Conservation (phyloP, 1,284 basidiomycete genomes). For the Rhizopogon hawkerae region DNA sequence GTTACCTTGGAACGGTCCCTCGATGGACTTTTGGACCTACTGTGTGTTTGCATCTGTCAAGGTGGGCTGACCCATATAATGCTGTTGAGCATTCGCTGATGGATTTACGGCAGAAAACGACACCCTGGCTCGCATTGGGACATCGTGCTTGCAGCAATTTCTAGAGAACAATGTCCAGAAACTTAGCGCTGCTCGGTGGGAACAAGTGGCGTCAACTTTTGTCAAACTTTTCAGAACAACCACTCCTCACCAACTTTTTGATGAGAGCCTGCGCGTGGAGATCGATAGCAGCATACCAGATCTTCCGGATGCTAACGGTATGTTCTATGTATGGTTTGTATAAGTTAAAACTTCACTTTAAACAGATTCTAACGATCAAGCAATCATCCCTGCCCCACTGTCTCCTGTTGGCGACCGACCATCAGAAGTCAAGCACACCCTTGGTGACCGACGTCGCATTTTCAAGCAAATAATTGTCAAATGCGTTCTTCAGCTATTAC, state of each 20-base stretch:
- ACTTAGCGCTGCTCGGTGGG: constrained; percentile 82
- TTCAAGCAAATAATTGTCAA: constrained; percentile 99
- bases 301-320: constrained; percentile 47
- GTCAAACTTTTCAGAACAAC: constrained; percentile 95
- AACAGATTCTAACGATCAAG: constrained; percentile 54
- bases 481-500: constrained; percentile 93
- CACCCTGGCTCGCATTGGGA: constrained; percentile 95
- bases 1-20: constrained; percentile 85
- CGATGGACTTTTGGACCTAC: constrained; percentile 85
- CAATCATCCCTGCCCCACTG: constrained; percentile 74
- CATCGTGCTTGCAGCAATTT: constrained; percentile 94
- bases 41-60: constrained; percentile 98
- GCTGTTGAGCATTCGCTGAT: constrained; percentile 6
- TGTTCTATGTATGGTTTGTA: constrained; percentile 3
- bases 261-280: constrained; percentile 78
- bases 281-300: constrained; percentile 57
- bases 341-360: constrained; percentile 10
- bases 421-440: constrained; percentile 42
- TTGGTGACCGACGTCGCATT: constrained; percentile 74
- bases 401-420: constrained; percentile 53
- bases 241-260: constrained; percentile 95
- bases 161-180: constrained; percentile 92
- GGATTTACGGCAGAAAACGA: constrained; percentile 72
- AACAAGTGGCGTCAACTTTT: constrained; percentile 88
- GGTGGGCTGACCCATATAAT: constrained; percentile 42